Conservation (phyloP, 768 basidiomycete genomes). For the Pilatotrama ljubarskyi region DNA sequence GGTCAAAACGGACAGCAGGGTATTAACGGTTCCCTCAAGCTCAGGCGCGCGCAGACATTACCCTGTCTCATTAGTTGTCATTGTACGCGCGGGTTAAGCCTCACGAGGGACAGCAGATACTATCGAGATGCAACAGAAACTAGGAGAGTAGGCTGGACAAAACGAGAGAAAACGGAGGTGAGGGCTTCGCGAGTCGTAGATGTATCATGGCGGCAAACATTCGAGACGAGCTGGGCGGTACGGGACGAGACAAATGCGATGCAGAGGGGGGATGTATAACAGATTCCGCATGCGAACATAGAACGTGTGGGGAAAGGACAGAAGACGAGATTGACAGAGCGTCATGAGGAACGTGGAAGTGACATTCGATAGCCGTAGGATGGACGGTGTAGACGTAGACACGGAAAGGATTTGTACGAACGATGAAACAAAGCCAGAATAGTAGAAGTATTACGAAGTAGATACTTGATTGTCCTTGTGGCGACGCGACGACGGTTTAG, state of each 20-base stretch:
- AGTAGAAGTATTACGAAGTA: constrained; percentile 6
- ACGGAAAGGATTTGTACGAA: constrained; percentile 15
- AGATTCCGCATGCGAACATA: constrained; percentile 27
- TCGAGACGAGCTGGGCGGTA: constrained; percentile 14
- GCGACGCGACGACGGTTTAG: not conserved
- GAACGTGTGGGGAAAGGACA: constrained; percentile 23
- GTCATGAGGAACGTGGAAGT: constrained; percentile 24
- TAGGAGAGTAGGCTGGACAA: constrained; percentile 21
- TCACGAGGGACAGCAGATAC: constrained; percentile 17
- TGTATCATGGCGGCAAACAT: constrained; percentile 15
- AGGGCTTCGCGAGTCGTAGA: constrained; percentile 23
- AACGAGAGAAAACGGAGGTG: constrained; percentile 23
- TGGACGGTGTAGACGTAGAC: constrained; percentile 14
- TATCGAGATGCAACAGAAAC: constrained; percentile 29
- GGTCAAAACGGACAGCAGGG: not conserved
- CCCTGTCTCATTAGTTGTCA: constrained; percentile 21
- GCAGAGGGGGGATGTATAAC: constrained; percentile 22
- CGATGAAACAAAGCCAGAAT: constrained; percentile 19
- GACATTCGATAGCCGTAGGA: constrained; percentile 23
- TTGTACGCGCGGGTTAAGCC: constrained; percentile 11
- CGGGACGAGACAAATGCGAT: constrained; percentile 19
- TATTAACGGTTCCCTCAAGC: no score
- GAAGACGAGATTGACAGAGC: constrained; percentile 22
- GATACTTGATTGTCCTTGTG: constrained; percentile 3
- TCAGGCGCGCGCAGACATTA: not conserved